Conservation (phyloP, 768 basidiomycete genomes). For the Glaciozyma antarctica region DNA sequence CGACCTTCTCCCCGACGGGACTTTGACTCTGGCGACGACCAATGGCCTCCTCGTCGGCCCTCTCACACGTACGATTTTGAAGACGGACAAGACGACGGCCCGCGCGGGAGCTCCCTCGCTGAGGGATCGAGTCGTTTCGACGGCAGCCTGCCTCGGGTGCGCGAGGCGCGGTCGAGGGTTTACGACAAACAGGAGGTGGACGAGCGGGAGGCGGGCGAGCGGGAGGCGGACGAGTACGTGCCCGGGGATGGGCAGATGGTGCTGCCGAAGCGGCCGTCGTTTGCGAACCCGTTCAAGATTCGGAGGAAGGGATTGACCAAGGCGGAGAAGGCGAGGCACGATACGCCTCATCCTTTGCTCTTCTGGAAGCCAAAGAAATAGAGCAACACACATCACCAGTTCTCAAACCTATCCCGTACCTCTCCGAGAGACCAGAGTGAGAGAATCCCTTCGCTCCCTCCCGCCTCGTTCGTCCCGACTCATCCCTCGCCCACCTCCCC, state of each 20-base stretch:
- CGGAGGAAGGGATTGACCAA: slow-evolving; percentile 4
- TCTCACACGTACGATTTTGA: background rate
- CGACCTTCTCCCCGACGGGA: too few species aligned
- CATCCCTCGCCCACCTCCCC: slow-evolving; percentile 10
- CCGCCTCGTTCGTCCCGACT: background rate
- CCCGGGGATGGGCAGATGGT: background rate
- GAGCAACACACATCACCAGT: too few species aligned
- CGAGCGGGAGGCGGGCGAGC: background rate
- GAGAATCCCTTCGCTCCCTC: background rate
- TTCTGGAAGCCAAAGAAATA: slow-evolving; percentile 13
- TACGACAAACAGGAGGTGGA: background rate
- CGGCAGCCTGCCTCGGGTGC: background rate
- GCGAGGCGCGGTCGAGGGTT: too few species aligned
- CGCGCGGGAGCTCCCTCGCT: too few species aligned
- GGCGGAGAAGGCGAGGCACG: slow-evolving; percentile 17
- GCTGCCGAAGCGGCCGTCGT: slow-evolving; percentile 14
- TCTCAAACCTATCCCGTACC: too few species aligned
- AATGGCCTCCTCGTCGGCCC: background rate
- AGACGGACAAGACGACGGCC: too few species aligned
- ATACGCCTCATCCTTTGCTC: slow-evolving; percentile 14
- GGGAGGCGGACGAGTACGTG: background rate
- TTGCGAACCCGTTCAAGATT: slow-evolving; percentile 25
- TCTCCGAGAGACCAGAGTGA: too few species aligned
- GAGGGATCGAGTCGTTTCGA: too few species aligned
- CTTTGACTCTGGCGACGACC: background rate